Evolutionary conservation across 805 yeast species (phyloP).

Genomic region (Komagataella pastoris): DNA sequence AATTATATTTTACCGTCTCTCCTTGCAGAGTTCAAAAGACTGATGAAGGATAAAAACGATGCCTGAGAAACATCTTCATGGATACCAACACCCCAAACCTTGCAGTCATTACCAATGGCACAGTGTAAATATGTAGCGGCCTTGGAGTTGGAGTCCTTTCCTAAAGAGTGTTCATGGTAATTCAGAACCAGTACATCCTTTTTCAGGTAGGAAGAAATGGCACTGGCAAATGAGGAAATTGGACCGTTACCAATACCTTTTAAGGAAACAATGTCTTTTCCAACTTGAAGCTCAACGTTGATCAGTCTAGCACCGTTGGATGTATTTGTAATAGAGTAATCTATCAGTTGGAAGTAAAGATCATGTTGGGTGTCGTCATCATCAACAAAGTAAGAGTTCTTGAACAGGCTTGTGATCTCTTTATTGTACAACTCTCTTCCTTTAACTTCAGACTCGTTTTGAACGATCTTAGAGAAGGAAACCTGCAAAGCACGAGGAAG

Average conservation of each 20-base stretch:
- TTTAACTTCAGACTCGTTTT: constrained; percentile 44
- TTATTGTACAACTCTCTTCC: constrained; percentile 61
- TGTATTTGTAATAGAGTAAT: constrained; percentile 7
- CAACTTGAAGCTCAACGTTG: constrained; percentile 24
- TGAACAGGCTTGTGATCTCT: constrained; percentile 49
- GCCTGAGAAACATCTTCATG: constrained; percentile 45
- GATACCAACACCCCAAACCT: constrained; percentile 44
- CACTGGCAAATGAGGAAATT: constrained; percentile 59
- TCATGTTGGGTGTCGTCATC: constrained; percentile 25
- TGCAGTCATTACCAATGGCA: constrained; percentile 21
- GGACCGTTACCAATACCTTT: constrained; percentile 69
- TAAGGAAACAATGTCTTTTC: constrained; percentile 20
- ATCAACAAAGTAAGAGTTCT: constrained; percentile 30
- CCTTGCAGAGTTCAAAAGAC: constrained; percentile 24
- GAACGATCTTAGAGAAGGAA: constrained; percentile 52
- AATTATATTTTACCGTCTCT: neutral
- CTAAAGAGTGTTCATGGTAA: constrained; percentile 64
- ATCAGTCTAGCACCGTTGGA: constrained; percentile 26
- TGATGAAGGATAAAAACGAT: constrained; percentile 34
- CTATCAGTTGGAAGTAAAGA: neutral
- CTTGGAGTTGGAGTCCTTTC: constrained; percentile 55
- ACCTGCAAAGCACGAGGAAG: constrained; percentile 64
- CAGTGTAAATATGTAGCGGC: constrained; percentile 67
- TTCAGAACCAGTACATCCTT: constrained; percentile 47
- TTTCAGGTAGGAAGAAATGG: constrained; percentile 38